phyloP scores from a whole-genome alignment of 257 asterid genomes.

The Scutellaria galericulata region DNA sequence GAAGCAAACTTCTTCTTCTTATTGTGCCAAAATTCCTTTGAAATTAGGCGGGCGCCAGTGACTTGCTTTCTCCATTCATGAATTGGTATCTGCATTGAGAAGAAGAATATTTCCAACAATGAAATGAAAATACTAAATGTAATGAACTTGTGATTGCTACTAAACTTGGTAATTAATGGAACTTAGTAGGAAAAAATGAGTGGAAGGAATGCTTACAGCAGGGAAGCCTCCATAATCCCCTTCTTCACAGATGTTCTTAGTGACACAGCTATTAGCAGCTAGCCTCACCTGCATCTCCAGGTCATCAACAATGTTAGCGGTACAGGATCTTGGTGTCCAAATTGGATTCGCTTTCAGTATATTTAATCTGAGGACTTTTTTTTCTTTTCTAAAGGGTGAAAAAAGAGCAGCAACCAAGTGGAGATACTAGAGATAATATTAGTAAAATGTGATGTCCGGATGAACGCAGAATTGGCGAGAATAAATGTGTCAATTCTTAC shows the following conservation, averaged over 20 bases:
- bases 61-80: conserved; percentile 85
- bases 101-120: background rate
- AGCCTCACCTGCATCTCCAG: conserved; percentile 68
- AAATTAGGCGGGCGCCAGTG: conserved; percentile 49
- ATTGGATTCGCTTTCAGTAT: too few species aligned
- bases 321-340: too few species aligned
- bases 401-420: too few species aligned
- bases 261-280: conserved; percentile 86
- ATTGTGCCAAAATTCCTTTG: conserved; percentile 37
- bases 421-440: too few species aligned
- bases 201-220: conserved; percentile 66
- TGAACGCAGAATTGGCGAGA: background rate
- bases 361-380: too few species aligned
- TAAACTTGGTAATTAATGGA: background rate
- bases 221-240: conserved; percentile 99
- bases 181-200: conserved; percentile 2
- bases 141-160: background rate
- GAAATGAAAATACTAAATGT: background rate
- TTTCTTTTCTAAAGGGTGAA: too few species aligned
- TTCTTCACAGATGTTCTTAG: conserved; percentile 75
- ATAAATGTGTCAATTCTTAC: background rate
- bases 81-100: conserved; percentile 62
- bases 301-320: conserved; percentile 19
- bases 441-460: background rate
- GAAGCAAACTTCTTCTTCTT: conserved; percentile 26